These are phyloP conservation scores for Fonsecaea pedrosoi DNA, from an alignment of 2,329 filamentous ascomycete genomes.

Conservation along the genomic window DNA sequence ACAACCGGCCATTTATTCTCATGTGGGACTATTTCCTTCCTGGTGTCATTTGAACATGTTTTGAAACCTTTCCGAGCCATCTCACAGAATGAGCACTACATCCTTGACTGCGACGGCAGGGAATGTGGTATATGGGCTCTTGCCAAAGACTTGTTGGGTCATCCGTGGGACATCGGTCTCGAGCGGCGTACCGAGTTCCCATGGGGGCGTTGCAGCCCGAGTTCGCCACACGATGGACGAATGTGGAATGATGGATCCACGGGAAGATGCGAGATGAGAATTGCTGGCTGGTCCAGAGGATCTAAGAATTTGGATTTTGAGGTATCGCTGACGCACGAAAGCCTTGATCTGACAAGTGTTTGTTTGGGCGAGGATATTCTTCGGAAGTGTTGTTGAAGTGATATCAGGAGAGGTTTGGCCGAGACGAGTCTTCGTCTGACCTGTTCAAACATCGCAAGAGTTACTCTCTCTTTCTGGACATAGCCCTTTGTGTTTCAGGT, in stretches of 20 bases:
- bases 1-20: not conserved
- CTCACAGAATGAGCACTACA: not conserved
- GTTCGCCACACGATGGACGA: constrained; percentile 7
- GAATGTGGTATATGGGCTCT: not conserved
- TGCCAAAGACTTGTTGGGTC: not conserved
- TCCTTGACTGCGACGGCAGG: not conserved
- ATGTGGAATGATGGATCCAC: not conserved
- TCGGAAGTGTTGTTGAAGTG: not conserved
- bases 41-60: not conserved
- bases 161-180: not conserved
- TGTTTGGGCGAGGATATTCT: not conserved
- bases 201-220: not conserved
- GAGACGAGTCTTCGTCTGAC: not conserved
- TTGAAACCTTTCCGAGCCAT: not conserved
- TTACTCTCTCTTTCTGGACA: not conserved
- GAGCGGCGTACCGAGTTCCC: not conserved
- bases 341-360: not conserved
- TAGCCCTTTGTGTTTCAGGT: not conserved
- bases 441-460: not conserved
- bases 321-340: constrained; percentile 4
- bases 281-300: not conserved
- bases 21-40: not conserved
- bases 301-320: not conserved
- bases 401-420: not conserved
- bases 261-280: constrained; percentile 10